A percentile compares a stretch with the other conserved stretches of the same genome.
Conservation (phyloP, 257 asterid species). For the Petrea volubilis region DNA sequence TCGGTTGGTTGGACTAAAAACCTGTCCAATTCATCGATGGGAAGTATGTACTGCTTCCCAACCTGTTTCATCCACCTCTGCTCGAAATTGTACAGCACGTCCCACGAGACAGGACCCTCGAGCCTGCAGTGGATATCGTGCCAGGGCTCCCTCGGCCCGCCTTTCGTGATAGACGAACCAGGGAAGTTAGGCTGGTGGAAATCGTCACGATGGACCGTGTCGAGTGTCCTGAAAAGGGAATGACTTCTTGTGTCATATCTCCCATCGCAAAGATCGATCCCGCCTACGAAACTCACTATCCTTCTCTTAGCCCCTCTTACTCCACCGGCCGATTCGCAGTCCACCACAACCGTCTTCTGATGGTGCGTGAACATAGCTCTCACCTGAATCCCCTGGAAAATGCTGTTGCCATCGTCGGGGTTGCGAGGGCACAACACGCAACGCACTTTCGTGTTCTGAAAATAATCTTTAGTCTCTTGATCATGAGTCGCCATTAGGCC, state of each 20-base stretch:
- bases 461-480: constrained; percentile 63
- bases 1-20: constrained; percentile 48
- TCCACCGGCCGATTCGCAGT: constrained; percentile 30
- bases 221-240: constrained; percentile 62
- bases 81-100: constrained; percentile 83
- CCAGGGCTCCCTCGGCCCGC: constrained; percentile 98
- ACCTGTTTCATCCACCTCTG: constrained; percentile 86
- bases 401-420: constrained; percentile 55
- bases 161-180: constrained; percentile 65
- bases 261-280: constrained; percentile 93
- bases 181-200: constrained; percentile 91
- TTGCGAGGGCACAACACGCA: constrained; percentile 80
- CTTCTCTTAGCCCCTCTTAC: constrained; percentile 39
- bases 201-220: constrained; percentile 59
- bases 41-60: constrained; percentile 39
- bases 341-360: constrained; percentile 75
- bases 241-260: constrained; percentile 70
- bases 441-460: constrained; percentile 56
- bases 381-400: constrained; percentile 66
- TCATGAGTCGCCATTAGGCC: constrained; percentile 94
- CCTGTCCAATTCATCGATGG: constrained; percentile 45
- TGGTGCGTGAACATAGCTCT: constrained; percentile 90
- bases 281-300: constrained; percentile 77
- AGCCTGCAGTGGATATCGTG: constrained; percentile 83
- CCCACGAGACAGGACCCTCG: constrained; percentile 96